Conservation (phyloP, 306 rosid genomes). For the Dalbergia cultrata region DNA sequence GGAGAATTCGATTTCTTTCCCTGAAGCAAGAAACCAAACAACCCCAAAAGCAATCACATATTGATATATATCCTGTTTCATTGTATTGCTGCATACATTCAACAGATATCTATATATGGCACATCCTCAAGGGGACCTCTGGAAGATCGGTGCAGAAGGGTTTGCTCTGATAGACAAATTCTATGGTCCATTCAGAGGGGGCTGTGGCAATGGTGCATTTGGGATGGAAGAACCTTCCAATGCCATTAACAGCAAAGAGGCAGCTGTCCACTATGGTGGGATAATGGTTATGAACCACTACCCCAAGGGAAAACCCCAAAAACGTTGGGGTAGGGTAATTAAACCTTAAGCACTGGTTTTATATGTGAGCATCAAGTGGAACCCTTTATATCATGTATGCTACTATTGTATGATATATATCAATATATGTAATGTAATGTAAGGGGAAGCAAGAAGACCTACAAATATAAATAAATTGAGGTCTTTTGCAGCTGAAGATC, state of each 20-base stretch:
- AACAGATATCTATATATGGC: background rate
- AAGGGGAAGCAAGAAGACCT: background rate
- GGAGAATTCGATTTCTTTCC: background rate
- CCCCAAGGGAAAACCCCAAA: background rate
- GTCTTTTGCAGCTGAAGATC: background rate
- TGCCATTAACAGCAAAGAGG: background rate
- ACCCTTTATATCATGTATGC: background rate
- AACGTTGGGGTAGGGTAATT: background rate
- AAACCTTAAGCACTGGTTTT: background rate
- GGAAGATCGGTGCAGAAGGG: slow-evolving; percentile 11
- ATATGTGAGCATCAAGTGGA: background rate
- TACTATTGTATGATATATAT: background rate
- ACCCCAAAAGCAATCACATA: background rate
- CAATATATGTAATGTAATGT: background rate
- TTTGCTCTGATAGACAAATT: slow-evolving; percentile 28
- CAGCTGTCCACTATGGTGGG: background rate
- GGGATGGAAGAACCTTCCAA: background rate
- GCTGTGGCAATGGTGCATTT: background rate
- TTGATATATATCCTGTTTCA: background rate
- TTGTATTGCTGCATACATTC: background rate
- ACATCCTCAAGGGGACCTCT: background rate
- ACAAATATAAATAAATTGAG: background rate
- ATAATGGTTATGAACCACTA: background rate
- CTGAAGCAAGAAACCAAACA: background rate
- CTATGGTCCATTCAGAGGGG: background rate